phyloP scores from a whole-genome alignment of 2,329 filamentous ascomycete species.

The Verticillium longisporum region DNA sequence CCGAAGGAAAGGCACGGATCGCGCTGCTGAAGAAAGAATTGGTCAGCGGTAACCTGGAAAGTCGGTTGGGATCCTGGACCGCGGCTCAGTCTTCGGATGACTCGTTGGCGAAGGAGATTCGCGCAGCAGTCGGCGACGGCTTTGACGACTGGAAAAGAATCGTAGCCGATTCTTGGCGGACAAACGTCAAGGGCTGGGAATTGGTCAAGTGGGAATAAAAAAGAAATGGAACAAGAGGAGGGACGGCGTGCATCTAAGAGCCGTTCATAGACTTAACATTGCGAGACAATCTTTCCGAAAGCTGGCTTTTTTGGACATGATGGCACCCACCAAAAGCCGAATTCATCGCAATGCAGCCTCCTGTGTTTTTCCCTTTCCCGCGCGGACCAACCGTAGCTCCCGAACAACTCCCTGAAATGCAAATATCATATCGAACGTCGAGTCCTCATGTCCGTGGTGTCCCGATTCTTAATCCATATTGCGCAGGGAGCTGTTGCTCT shows the following conservation, averaged over 20 bases:
- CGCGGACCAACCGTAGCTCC: background rate
- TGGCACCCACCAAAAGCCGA: background rate
- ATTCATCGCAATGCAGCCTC: background rate
- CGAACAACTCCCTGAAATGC: background rate
- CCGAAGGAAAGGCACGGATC: conserved; percentile 23
- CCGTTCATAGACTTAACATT: background rate
- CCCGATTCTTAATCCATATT: background rate
- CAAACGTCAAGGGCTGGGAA: conserved; percentile 17
- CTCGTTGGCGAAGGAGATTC: conserved; percentile 5
- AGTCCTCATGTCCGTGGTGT: background rate
- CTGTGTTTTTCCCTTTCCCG: background rate
- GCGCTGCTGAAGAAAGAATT: conserved; percentile 21
- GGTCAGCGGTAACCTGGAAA: conserved; percentile 17
- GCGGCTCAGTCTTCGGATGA: conserved; percentile 9
- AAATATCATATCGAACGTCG: background rate
- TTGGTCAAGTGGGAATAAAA: conserved; percentile 15
- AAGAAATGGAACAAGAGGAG: background rate
- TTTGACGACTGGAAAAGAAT: conserved; percentile 11
- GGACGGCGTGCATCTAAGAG: background rate
- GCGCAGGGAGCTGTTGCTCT: conserved; percentile 15
- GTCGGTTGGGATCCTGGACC: conserved; percentile 18
- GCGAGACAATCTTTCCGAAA: background rate
- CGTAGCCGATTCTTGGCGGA: conserved; percentile 15
- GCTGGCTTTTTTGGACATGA: background rate
- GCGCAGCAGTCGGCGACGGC: conserved; percentile 2